Conservation (phyloP, 1,284 basidiomycete species). For the Ganoderma meredithae region DNA sequence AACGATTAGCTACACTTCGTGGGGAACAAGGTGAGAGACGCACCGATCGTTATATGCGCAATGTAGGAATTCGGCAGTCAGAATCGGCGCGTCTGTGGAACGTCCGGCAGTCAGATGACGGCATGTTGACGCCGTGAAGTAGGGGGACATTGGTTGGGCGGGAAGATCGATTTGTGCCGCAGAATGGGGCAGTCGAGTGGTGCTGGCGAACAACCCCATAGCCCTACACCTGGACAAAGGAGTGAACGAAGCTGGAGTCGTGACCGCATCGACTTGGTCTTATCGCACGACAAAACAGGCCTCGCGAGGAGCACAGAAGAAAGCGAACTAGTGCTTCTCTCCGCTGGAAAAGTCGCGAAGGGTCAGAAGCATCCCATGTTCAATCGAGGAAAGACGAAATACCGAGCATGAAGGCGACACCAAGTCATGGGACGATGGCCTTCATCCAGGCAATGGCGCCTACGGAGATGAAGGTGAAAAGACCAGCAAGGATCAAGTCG, state of each 20-base stretch:
- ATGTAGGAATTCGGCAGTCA: neutral
- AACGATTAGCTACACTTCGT: neutral
- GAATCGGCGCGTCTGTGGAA: neutral
- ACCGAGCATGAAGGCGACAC: constrained; percentile 15
- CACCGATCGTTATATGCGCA: neutral
- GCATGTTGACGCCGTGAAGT: neutral
- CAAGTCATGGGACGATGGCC: constrained; percentile 8
- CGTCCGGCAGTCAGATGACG: neutral
- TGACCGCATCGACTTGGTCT: neutral
- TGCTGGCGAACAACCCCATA: neutral
- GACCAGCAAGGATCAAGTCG: neutral
- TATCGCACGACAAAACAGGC: constrained; percentile 17
- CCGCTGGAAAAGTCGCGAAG: constrained; percentile 21
- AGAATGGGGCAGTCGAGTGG: neutral
- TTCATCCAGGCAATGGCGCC: constrained; percentile 2
- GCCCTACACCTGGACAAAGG: too few relatives aligned
- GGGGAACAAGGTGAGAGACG: neutral
- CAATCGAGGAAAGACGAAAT: constrained; percentile 10
- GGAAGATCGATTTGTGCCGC: neutral
- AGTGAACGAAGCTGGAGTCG: neutral
- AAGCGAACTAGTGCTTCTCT: neutral
- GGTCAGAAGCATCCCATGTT: neutral
- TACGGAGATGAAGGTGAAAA: constrained; percentile 23
- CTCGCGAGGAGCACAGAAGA: neutral
- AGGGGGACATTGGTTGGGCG: neutral